Evolutionary conservation across 2,329 filamentous ascomycete species (phyloP), one percentile per base, ranked within the genome.

Genomic region (Mycogone perniciosa): DNA sequence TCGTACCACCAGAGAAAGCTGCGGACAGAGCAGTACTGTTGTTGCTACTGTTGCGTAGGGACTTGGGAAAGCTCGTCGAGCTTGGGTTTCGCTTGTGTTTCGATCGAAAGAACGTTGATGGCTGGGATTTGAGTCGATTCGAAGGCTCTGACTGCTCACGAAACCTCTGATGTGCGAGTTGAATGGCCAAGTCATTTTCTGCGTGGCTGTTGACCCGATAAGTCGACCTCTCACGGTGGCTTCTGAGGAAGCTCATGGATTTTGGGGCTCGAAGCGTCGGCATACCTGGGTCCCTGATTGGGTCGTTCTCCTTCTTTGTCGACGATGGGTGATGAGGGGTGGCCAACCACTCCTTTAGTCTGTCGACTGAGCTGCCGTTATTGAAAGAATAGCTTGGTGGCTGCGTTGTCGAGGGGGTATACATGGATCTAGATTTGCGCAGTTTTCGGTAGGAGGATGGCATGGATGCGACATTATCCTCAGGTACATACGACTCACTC

Each of bases 371-470:
- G 8, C 31, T 46, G 2, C 54, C 49, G 33, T 53, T 51, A 13
- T 54, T 42, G 39, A 57, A 54, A 31, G 51, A 48, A 26, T 59
- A 51, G 4, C 51, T 58, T 1, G 33, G 35, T 5, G 47, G 44
- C 13, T 46, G 38, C 7, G 48, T 48, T 8, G 62, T 56, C 1
- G 67, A 66, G 2, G 66, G 62, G 8, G 67, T 64, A 54, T 77
- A 71, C 75, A 81, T 76, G 0, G 80, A 83, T 52, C 69, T 76
- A 1, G 79, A 79, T 58, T 76, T 79, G 40, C 77, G 76, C 39
- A 82, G 62, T 30, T 68, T 72, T 43, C 73, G 70, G 56, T 72
- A 76, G 0, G 76, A 76, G 2, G 72, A 74, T 10, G 73, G 71
- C 31, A 68, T 67, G 3, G 76, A 77, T 1, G 68, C 70, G 31